Evolutionary conservation across 148 eudicot genomes (phyloP), one percentile per base, ranked within the genome.

Genomic region (Euryodendron excelsum): DNA sequence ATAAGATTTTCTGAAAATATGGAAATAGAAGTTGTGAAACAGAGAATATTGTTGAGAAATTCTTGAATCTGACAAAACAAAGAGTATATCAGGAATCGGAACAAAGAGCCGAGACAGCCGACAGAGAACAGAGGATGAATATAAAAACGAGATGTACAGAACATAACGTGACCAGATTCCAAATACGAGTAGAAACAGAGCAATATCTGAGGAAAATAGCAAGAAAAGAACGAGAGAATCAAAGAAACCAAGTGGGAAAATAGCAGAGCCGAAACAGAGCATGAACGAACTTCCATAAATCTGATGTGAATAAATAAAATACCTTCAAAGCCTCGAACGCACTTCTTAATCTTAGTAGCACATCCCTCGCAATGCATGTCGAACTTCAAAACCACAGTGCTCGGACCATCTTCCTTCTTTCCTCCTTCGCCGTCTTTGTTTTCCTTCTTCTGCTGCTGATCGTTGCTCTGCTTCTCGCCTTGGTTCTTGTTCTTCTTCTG

Each of bases 341-440:
- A 25, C 69, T 82, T 90, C 17, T 71, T 34, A 44, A 90, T 80
- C 52, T 75, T 84, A 4, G 69, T 9, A 9, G 81, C 83, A 27
- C 93, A 91, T 0, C 93, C 93, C 1, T 88, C 81, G 12, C 93
- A 91, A 37, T 91, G 91, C 34, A 87, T 23, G 13, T 84, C 76
- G 0, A 81, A 23, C 74, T 84, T 87, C 20, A 90, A 61, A 20
- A 87, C 85, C 1, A 87, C 83, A 0, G 63, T 64, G 0, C 36
- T 31, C 2, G 52, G 1, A 9, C 63, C 76, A 1, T 60, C 80
- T 10, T 72, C 59, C 59, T 80, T 77, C 50, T 80, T 76, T n/a
- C 66, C 82, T 69, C 79, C 85, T 0, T 45, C 85, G 0, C 44
- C 61, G 23, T 12, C 37, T 21, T 56, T 11, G 37, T 28, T 31